A percentile compares a stretch with the other conserved stretches of the same genome.
Conservation (phyloP, 1,284 basidiomycete genomes). For the Cryptococcus sp. region DNA sequence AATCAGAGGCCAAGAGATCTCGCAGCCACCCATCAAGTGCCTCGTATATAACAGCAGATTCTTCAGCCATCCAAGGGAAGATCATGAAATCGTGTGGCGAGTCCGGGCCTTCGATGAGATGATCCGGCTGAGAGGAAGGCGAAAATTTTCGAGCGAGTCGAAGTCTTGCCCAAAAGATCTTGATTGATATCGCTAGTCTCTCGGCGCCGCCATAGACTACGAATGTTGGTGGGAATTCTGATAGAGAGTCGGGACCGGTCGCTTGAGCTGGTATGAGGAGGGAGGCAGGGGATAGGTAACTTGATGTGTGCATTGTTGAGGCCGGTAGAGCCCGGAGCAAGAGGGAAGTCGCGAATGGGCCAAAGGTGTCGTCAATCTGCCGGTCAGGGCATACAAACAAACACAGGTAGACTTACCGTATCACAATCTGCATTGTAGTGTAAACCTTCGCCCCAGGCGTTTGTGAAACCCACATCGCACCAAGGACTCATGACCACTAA, state of each 20-base stretch:
- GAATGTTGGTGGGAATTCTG: constrained; percentile 36
- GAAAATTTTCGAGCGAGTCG: constrained; percentile 11
- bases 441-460: constrained; percentile 34
- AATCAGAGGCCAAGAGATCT: constrained; percentile 18
- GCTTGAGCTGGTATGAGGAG: constrained; percentile 18
- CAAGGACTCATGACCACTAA: constrained; percentile 60
- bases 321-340: constrained; percentile 34
- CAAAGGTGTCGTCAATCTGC: constrained; percentile 40
- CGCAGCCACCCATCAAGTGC: constrained; percentile 39
- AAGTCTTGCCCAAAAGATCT: constrained; percentile 28
- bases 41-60: constrained; percentile 31
- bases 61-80: constrained; percentile 40
- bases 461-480: constrained; percentile 53
- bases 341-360: constrained; percentile 40
- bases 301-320: constrained; percentile 25
- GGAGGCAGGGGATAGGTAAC: constrained; percentile 39
- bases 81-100: constrained; percentile 44
- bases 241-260: constrained; percentile 19
- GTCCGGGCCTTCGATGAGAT: constrained; percentile 21
- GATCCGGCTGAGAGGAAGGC: constrained; percentile 11
- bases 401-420: constrained; percentile 17
- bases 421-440: constrained; percentile 31
- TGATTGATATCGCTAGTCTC: constrained; percentile 32
- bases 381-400: neutral
- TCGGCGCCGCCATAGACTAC: constrained; percentile 41